phyloP scores from a whole-genome alignment of 768 basidiomycete genomes.

The Favolaschia claudopus region DNA sequence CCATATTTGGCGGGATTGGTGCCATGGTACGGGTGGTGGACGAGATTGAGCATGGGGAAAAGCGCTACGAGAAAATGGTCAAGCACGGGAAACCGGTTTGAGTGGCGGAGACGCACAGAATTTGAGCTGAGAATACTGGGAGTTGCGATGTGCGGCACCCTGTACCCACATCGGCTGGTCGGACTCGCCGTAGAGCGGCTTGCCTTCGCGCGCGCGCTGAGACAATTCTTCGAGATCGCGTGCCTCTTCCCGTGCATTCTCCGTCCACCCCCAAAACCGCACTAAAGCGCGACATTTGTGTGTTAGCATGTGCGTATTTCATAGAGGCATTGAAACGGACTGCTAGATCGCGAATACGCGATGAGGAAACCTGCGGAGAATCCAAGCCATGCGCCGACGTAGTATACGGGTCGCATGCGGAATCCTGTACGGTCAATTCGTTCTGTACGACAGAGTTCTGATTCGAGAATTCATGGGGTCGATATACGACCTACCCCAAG shows the following conservation, averaged over 20 bases:
- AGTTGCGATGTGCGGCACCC: constrained; percentile 86
- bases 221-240: constrained; percentile 82
- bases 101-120: constrained; percentile 65
- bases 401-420: constrained; percentile 46
- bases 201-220: constrained; percentile 76
- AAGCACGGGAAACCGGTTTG: constrained; percentile 13
- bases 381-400: constrained; percentile 78
- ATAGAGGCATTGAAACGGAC: constrained; percentile 56
- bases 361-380: constrained; percentile 91
- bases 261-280: constrained; percentile 96
- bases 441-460: constrained; percentile 42
- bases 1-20: constrained; percentile 85
- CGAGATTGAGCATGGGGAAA: constrained; percentile 86
- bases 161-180: constrained; percentile 87
- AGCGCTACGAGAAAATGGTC: constrained; percentile 5
- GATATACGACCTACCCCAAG: constrained; percentile 73
- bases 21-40: constrained; percentile 89
- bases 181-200: constrained; percentile 87
- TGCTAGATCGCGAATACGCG: constrained; percentile 89
- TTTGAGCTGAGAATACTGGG: constrained; percentile 92
- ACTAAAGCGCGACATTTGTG: constrained; percentile 48
- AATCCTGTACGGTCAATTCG: constrained; percentile 55
- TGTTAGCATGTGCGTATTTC: background rate
- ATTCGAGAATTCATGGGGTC: constrained; percentile 2
- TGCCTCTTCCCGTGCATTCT: constrained; percentile 85